Evolutionary conservation across 73 alveolate genomes (phyloP).

Genomic region (Stentor coeruleus): DNA sequence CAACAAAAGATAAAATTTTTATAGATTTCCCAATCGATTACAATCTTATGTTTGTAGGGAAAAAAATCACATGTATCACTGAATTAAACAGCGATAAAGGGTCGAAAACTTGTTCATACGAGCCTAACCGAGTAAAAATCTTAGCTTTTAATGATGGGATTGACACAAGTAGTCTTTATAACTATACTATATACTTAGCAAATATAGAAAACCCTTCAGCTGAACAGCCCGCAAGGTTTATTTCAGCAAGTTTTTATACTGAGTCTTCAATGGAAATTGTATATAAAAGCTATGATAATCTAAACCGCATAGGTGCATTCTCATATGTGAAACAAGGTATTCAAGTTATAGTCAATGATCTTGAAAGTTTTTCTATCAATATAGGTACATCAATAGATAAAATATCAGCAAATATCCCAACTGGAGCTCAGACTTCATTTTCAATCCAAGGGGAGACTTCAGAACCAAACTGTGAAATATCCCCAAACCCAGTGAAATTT

Average conservation of each 20-base stretch:
- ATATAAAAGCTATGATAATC: not conserved
- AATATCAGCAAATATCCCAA: not conserved
- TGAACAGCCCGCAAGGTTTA: not conserved
- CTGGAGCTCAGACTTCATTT: not conserved
- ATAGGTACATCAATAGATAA: not conserved
- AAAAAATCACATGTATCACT: not conserved
- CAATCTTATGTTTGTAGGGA: not conserved
- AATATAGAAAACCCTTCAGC: not conserved
- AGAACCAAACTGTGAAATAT: not conserved
- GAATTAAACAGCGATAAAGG: not conserved
- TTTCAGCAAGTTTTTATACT: not conserved
- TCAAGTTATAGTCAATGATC: not conserved
- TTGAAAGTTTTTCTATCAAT: not conserved
- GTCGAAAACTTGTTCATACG: not conserved
- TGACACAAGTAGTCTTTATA: not conserved
- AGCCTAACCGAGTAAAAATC: slow-evolving; percentile 5
- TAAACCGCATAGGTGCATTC: slow-evolving; percentile 6
- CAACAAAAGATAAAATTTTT: not conserved
- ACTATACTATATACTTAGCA: not conserved
- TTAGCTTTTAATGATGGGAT: not conserved
- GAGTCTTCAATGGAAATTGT: not conserved
- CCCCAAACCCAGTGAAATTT: not conserved
- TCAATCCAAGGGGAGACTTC: not conserved
- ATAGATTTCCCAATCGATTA: not conserved
- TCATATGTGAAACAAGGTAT: slow-evolving; percentile 6